phyloP scores from a whole-genome alignment of 1,139 yeast species.

The Dujonia santamariae region DNA sequence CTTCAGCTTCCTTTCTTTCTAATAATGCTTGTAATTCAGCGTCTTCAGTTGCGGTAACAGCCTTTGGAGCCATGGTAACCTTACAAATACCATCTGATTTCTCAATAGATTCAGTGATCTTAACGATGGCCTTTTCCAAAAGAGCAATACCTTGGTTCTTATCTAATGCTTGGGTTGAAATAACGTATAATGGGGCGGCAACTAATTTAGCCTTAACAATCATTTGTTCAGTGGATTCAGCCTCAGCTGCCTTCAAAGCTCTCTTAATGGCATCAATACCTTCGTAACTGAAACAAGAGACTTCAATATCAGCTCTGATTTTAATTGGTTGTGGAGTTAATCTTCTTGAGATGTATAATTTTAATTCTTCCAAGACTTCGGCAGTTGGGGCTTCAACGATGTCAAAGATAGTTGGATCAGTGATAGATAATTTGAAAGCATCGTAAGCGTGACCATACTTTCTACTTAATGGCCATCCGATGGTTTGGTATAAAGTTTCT shows the following conservation, averaged over 20 bases:
- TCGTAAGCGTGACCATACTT: slow-evolving; percentile 97
- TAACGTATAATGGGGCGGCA: slow-evolving; percentile 95
- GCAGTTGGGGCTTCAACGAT: slow-evolving; percentile 69
- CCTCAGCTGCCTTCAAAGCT: slow-evolving; percentile 87
- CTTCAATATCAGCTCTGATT: slow-evolving; percentile 96
- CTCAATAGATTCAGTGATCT: slow-evolving; percentile 66
- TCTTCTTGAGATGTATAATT: slow-evolving; percentile 84
- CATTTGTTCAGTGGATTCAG: slow-evolving; percentile 76
- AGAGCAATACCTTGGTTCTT: slow-evolving; percentile 82
- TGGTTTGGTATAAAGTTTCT: slow-evolving; percentile 78
- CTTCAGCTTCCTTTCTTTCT: slow-evolving; percentile 52
- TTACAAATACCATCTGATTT: slow-evolving; percentile 83
- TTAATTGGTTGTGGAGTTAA: slow-evolving; percentile 97
- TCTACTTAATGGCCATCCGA: slow-evolving; percentile 97
- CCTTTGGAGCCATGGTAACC: slow-evolving; percentile 97
- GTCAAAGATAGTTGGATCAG: slow-evolving; percentile 86
- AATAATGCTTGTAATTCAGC: slow-evolving; percentile 95
- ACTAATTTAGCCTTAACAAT: slow-evolving; percentile 90
- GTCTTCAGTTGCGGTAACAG: slow-evolving; percentile 97
- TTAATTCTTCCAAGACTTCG: slow-evolving; percentile 76
- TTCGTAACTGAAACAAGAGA: slow-evolving; percentile 94
- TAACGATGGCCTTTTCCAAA: slow-evolving; percentile 75
- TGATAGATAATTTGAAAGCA: slow-evolving; percentile 93
- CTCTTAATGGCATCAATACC: slow-evolving; percentile 96
- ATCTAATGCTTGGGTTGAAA: slow-evolving; percentile 90